phyloP scores from a whole-genome alignment of 2,329 filamentous ascomycete species.

The Claviceps quebecensis region DNA sequence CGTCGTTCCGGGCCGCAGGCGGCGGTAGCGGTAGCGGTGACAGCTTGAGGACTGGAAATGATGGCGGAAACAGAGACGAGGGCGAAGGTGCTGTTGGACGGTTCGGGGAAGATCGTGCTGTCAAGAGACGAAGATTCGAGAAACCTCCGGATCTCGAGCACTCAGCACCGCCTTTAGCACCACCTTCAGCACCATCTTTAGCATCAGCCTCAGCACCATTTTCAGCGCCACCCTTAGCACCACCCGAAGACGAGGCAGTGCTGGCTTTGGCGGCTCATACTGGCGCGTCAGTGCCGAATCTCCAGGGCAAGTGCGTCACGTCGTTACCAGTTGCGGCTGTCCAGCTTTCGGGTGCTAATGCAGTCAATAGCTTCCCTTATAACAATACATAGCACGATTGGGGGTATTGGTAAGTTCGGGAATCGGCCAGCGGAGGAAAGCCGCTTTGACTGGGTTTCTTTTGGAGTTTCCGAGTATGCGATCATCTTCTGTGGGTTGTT shows the following conservation, averaged over 20 bases:
- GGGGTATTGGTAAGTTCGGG: background rate
- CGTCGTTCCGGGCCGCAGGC: constrained; percentile 3
- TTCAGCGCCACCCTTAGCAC: constrained; percentile 4
- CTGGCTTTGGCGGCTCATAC: constrained; percentile 32
- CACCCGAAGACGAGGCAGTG: constrained; percentile 34
- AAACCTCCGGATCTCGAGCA: constrained; percentile 17
- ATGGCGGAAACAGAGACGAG: background rate
- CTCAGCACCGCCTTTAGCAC: constrained; percentile 2
- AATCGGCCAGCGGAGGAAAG: background rate
- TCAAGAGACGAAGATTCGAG: constrained; percentile 28
- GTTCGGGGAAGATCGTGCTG: constrained; percentile 20
- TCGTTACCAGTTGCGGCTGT: background rate
- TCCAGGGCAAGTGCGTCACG: constrained; percentile 27
- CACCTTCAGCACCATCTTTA: no score
- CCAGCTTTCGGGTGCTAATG: background rate
- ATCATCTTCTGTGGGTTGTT: background rate
- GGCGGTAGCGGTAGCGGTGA: background rate
- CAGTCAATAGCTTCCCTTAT: constrained; percentile 14
- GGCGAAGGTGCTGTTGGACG: constrained; percentile 12
- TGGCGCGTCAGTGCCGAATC: constrained; percentile 23
- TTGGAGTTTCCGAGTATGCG: background rate
- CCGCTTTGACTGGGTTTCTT: background rate
- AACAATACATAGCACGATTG: constrained; percentile 21
- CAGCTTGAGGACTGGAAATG: background rate
- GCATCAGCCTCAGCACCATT: no score